A percentile compares a stretch with the other conserved stretches of the same genome.
Evolutionary conservation across 163 green algal genomes (phyloP).

Genomic region (Volvox carteri): DNA sequence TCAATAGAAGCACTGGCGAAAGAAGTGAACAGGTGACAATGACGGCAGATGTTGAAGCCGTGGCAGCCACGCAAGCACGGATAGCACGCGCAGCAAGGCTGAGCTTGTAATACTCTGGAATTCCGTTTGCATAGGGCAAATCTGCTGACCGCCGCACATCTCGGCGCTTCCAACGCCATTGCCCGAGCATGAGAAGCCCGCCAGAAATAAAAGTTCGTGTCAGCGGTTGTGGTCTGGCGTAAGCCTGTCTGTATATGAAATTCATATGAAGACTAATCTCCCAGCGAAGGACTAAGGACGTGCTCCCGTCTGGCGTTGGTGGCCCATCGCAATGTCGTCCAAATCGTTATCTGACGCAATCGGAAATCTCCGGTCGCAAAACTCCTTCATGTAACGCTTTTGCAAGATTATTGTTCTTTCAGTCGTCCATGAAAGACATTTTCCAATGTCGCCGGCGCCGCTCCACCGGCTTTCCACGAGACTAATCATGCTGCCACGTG

Average conservation of each 20-base stretch:
- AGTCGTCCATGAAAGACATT: no score
- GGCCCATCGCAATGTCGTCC: constrained; percentile 7
- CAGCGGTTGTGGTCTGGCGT: not conserved
- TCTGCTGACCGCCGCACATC: not conserved
- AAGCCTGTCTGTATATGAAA: no score
- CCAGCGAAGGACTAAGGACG: not conserved
- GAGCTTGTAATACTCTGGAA: constrained; percentile 22
- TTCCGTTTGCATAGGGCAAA: constrained; percentile 5
- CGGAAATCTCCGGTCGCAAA: not conserved
- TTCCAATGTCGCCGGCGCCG: no score
- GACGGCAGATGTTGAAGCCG: not conserved
- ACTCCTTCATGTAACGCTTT: not conserved
- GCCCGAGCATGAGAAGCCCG: not conserved
- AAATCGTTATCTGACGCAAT: constrained; percentile 24
- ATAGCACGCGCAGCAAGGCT: not conserved
- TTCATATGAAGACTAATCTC: no score
- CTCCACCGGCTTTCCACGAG: no score
- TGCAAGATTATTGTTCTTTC: no score
- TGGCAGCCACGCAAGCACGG: constrained; percentile 10
- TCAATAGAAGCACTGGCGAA: not conserved
- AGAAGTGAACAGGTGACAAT: not conserved
- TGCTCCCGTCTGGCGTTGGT: not conserved
- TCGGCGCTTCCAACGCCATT: constrained; percentile 9
- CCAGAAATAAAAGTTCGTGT: not conserved
- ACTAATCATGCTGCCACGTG: no score